Base-by-base conservation (phyloP, 495 filamentous ascomycete species). In the Entonaema liquescens region DNA sequence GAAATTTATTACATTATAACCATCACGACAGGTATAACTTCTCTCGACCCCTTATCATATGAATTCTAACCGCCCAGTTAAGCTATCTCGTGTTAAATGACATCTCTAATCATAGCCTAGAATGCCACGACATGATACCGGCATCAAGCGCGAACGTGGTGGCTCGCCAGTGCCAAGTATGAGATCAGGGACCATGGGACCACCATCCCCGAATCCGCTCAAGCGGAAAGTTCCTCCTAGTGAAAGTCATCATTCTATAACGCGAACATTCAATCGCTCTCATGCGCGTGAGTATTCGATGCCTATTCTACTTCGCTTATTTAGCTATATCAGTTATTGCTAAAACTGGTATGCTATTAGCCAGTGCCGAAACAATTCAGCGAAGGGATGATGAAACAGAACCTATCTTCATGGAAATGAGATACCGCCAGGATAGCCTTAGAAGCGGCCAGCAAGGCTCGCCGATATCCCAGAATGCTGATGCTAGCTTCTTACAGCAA, bases 281-380 rank as follows among this genome's bases (percentile, higher is more conserved):
- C 65, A 71, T 60, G 75, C 75, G 56, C 75, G 75, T 77, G 47
- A 77, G 73, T 76, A 26, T n/a, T n/a, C n/a, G n/a, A n/a, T 13
- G 11, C 3, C n/a, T n/a, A n/a, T 9, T 2, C 9, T 15, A 2
- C 2, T 17, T 21, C 28, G 29, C 3, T 38, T 68, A 28, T 1
- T 35, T 42, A 8, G 11, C 35, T 52, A 17, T n/a, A 15, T 26
- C 12, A 31, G 9, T 6, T 23, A 19, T 33, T 49, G 12, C 61
- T 68, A 31, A 72, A 62, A n/a, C n/a, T n/a, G 38, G 28, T 21
- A 13, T 13, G 21, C 35, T 28, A 25, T 42, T n/a, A 77, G 70
- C 73, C 0, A 72, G 65, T 38, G 75, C 70, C 3, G 75, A 77
- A 40, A 77, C 75, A 12, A 57, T 49, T 19, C 73, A 59, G 23